Base-by-base conservation (phyloP, 1,284 basidiomycete genomes). In the Rhodotorula sp. region DNA sequence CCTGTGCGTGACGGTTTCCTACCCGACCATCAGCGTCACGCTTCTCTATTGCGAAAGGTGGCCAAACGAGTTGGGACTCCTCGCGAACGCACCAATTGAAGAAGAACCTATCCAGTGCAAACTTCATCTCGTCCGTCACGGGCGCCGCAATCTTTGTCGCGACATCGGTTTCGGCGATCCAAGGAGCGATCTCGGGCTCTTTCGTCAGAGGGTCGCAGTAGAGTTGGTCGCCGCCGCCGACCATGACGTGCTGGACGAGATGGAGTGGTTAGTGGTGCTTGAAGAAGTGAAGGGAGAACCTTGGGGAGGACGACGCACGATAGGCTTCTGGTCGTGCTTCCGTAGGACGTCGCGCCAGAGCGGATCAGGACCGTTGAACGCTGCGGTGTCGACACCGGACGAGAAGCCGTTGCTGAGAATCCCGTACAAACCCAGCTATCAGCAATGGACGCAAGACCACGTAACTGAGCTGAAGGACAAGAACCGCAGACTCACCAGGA, bases 291-390 rank as follows among this genome's bases (percentile, higher is more conserved):
- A 10, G 19, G 11, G n/a, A 20, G n/a, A n/a, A n/a, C n/a, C n/a
- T n/a, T n/a, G n/a, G n/a, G n/a, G n/a, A 29, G 7, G 39, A 20
- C 52, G 56, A 34, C 63, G 36, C 30, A 66, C 64, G 80, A 92
- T 95, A 0, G 94, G 93, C 69, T 84, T 82, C 75, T 87, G 84
- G 3, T 85, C 84, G 77, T 99, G 95, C 75, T 90, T 88, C 53
- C 85, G 82, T 39, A 99, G 85, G 52, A 98, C 81, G 80, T 99
- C 94, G 74, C 89, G 85, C 95, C 95, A 99, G 15, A 98, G 87
- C n/a, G 81, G 82, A 55, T 82, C 79, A 24, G 81, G 77, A 1
- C 75, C 75, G 59, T 78, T 77, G 70, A 79, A 77, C 8, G 74
- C 79, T 52, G 80, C 80, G 30, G 81, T 79, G 76, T 85, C 82